These are phyloP conservation scores for Psilocybe sp. DNA, from an alignment of 768 basidiomycete species.

Conservation along the genomic window DNA sequence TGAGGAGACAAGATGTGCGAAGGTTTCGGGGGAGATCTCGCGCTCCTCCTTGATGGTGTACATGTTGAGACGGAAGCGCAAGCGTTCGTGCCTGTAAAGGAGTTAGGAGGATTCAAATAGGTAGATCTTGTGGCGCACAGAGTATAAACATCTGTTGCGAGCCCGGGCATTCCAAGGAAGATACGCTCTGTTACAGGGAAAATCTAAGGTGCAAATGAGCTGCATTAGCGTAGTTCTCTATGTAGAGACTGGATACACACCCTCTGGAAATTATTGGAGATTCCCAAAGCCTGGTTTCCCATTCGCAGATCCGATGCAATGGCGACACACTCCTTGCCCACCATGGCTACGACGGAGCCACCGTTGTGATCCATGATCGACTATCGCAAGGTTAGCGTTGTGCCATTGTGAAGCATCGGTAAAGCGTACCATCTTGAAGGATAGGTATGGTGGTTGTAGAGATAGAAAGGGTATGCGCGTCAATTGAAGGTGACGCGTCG, in stretches of 20 bases:
- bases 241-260: constrained; percentile 36
- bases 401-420: not conserved
- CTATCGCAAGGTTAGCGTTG: constrained; percentile 36
- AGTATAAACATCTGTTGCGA: constrained; percentile 92
- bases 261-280: constrained; percentile 94
- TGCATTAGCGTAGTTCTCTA: constrained; percentile 6
- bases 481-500: constrained; percentile 41
- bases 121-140: constrained; percentile 49
- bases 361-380: constrained; percentile 93
- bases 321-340: constrained; percentile 97
- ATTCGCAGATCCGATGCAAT: constrained; percentile 94
- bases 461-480: constrained; percentile 23
- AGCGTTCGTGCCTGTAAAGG: constrained; percentile 71
- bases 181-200: constrained; percentile 93
- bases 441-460: constrained; percentile 10
- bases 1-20: constrained; percentile 92
- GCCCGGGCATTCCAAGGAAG: constrained; percentile 87
- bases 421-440: constrained; percentile 38
- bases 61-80: constrained; percentile 96
- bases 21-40: constrained; percentile 93
- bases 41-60: constrained; percentile 99
- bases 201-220: constrained; percentile 49
- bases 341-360: constrained; percentile 99
- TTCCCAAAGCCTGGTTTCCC: constrained; percentile 82
- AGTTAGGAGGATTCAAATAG: constrained; percentile 3